phyloP scores from a whole-genome alignment of 2,329 filamentous ascomycete genomes.

The Plenodomus biglobosus region DNA sequence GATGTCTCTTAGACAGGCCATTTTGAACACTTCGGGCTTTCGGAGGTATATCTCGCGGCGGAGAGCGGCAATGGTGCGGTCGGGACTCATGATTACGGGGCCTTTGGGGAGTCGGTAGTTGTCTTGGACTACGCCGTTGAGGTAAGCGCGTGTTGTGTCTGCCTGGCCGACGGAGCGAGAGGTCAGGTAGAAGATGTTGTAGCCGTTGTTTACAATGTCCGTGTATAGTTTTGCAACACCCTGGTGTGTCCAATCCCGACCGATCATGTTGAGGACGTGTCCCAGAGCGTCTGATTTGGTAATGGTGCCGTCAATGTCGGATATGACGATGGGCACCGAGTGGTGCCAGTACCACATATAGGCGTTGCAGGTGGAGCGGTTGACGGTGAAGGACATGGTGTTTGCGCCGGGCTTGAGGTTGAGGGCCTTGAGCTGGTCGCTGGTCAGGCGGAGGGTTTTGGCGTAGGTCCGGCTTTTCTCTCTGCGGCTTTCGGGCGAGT shows the following conservation, averaged over 20 bases:
- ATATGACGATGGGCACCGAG: slow-evolving; percentile 92
- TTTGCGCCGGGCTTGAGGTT: slow-evolving; percentile 84
- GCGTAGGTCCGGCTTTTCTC: slow-evolving; percentile 87
- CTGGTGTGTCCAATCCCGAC: slow-evolving; percentile 95
- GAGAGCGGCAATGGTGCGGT: slow-evolving; percentile 90
- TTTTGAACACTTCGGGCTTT: slow-evolving; percentile 98
- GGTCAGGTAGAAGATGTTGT: slow-evolving; percentile 98
- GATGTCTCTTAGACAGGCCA: slow-evolving; percentile 96
- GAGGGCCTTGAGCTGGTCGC: slow-evolving; percentile 87
- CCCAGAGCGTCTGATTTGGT: slow-evolving; percentile 95
- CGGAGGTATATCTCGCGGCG: slow-evolving; percentile 90
- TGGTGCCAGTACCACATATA: slow-evolving; percentile 94
- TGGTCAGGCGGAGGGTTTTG: slow-evolving; percentile 92
- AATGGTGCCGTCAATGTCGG: slow-evolving; percentile 97
- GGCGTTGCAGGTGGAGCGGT: slow-evolving; percentile 86
- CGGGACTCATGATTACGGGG: slow-evolving; percentile 91
- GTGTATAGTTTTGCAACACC: slow-evolving; percentile 97
- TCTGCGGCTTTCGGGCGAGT: slow-evolving; percentile 50
- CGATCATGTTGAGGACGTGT: slow-evolving; percentile 94
- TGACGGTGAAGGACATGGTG: slow-evolving; percentile 93
- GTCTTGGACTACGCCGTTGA: slow-evolving; percentile 87
- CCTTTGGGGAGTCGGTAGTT: slow-evolving; percentile 83
- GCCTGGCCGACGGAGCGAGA: slow-evolving; percentile 91
- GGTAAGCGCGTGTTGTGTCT: slow-evolving; percentile 84
- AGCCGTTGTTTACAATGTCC: slow-evolving; percentile 92